phyloP scores from a whole-genome alignment of 768 basidiomycete species.

The Coprinopsis sp. region DNA sequence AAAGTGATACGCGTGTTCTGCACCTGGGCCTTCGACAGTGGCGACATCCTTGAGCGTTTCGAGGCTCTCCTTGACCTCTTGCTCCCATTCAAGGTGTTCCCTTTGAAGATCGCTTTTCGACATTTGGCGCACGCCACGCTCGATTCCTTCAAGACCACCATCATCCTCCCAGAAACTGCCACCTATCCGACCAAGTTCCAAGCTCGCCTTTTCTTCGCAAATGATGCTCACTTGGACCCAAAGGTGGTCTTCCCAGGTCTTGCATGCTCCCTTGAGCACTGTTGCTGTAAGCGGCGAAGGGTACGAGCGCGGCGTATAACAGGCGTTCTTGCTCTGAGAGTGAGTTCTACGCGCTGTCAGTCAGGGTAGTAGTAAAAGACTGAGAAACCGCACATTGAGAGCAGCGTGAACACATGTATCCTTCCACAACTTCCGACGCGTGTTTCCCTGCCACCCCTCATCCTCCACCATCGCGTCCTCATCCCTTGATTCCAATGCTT shows the following conservation, averaged over 20 bases:
- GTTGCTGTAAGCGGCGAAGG: slow-evolving; percentile 60
- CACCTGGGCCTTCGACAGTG: slow-evolving; percentile 60
- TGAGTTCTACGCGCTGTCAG: slow-evolving; percentile 35
- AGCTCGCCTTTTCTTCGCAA: slow-evolving; percentile 76
- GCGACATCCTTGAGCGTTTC: slow-evolving; percentile 53
- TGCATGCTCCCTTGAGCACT: slow-evolving; percentile 67
- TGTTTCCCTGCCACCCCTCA: slow-evolving; percentile 70
- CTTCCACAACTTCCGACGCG: slow-evolving; percentile 81
- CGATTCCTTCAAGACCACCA: slow-evolving; percentile 33
- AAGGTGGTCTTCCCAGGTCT: slow-evolving; percentile 92
- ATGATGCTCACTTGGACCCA: slow-evolving; percentile 86
- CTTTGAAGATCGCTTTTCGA: slow-evolving; percentile 23
- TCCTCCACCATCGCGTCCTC: slow-evolving; percentile 47
- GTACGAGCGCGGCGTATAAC: slow-evolving; percentile 82
- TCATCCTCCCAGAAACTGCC: slow-evolving; percentile 83
- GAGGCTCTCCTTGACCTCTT: slow-evolving; percentile 54
- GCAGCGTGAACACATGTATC: slow-evolving; percentile 76
- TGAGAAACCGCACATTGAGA: slow-evolving; percentile 50
- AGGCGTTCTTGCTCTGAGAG: slow-evolving; percentile 74
- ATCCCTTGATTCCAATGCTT: slow-evolving; percentile 37
- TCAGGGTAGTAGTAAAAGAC: background rate
- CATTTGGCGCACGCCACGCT: slow-evolving; percentile 30
- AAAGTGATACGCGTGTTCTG: slow-evolving; percentile 75
- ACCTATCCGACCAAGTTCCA: slow-evolving; percentile 60
- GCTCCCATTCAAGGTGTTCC: slow-evolving; percentile 62